Percentiles rank a stretch among this genome's conserved stretches.
These are phyloP conservation scores for Volvox reticuliferus DNA, from an alignment of 139 green algal genomes.

Conservation along the genomic window DNA sequence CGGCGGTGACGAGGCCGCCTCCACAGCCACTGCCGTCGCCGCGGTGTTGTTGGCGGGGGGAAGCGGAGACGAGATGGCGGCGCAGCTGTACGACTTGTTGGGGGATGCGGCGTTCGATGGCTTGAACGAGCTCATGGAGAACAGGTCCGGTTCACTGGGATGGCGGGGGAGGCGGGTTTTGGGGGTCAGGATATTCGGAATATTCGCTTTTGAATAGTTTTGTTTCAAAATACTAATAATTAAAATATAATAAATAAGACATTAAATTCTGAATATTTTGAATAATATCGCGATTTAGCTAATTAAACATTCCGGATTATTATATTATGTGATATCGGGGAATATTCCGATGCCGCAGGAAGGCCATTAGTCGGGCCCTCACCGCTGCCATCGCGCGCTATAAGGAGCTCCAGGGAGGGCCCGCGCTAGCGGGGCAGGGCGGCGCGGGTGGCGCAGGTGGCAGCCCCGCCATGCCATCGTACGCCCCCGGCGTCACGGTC, in stretches of 20 bases:
- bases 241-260: too few species aligned
- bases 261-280: too few species aligned
- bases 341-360: neutral
- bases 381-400: slow-evolving; percentile 14
- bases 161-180: neutral
- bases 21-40: slow-evolving; percentile 53
- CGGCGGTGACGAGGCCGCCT: slow-evolving; percentile 3
- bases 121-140: slow-evolving; percentile 74
- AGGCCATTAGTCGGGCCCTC: neutral
- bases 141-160: slow-evolving; percentile 49
- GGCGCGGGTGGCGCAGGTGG: neutral
- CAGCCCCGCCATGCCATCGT: slow-evolving; percentile 44
- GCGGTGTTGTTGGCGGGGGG: slow-evolving; percentile 43
- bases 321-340: too few species aligned
- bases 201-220: too few species aligned
- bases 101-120: slow-evolving; percentile 82
- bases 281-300: too few species aligned
- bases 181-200: too few species aligned
- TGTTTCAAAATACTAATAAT: too few species aligned
- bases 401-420: slow-evolving; percentile 19
- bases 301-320: too few species aligned
- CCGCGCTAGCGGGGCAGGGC: neutral
- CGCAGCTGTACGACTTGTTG: slow-evolving; percentile 89
- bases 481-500: slow-evolving; percentile 60
- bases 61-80: slow-evolving; percentile 67